A percentile compares a stretch with the other conserved stretches of the same genome.
phyloP scores from a whole-genome alignment of 352 stramenopile genomes.

The Phytophthora pluvialis region DNA sequence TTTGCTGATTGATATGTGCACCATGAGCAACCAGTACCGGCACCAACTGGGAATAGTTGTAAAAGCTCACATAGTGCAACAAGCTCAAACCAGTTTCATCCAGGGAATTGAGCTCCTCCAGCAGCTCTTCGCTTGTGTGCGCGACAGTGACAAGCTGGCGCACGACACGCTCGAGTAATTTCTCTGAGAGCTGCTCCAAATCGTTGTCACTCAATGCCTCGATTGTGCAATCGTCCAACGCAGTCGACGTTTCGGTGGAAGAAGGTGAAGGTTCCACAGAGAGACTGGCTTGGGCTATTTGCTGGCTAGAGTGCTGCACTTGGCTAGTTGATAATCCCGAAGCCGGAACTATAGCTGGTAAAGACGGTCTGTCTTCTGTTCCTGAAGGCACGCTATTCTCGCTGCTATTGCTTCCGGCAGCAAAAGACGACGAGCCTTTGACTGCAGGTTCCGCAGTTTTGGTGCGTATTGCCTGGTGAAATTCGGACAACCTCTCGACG shows the following conservation, averaged over 20 bases:
- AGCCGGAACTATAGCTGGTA: neutral
- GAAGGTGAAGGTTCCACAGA: conserved; percentile 13
- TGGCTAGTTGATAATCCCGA: conserved; percentile 20
- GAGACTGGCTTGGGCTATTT: conserved; percentile 5
- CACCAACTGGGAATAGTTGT: conserved; percentile 86
- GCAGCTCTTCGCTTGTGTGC: conserved; percentile 78
- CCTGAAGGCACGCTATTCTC: conserved; percentile 13
- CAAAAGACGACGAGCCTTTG: conserved; percentile 9
- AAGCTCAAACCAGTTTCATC: conserved; percentile 87
- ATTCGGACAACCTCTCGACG: conserved; percentile 83
- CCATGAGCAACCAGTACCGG: conserved; percentile 81
- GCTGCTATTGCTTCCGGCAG: neutral
- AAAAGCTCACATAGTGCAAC: conserved; percentile 92
- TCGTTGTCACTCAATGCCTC: conserved; percentile 82
- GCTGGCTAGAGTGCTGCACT: conserved; percentile 3
- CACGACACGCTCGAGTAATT: conserved; percentile 85
- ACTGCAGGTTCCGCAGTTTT: conserved; percentile 36
- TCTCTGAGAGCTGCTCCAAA: conserved; percentile 79
- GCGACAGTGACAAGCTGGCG: conserved; percentile 81
- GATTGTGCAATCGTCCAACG: conserved; percentile 76
- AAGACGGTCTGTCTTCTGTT: conserved; percentile 3
- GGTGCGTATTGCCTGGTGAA: conserved; percentile 79
- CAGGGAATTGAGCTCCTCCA: conserved; percentile 89
- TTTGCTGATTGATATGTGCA: conserved; percentile 86
- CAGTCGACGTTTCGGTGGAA: conserved; percentile 25